Percentiles rank a stretch among this genome's conserved stretches.
These are phyloP conservation scores for Staphylotrichum tortipilum DNA, from an alignment of 495 filamentous ascomycete species.

Conservation along the genomic window DNA sequence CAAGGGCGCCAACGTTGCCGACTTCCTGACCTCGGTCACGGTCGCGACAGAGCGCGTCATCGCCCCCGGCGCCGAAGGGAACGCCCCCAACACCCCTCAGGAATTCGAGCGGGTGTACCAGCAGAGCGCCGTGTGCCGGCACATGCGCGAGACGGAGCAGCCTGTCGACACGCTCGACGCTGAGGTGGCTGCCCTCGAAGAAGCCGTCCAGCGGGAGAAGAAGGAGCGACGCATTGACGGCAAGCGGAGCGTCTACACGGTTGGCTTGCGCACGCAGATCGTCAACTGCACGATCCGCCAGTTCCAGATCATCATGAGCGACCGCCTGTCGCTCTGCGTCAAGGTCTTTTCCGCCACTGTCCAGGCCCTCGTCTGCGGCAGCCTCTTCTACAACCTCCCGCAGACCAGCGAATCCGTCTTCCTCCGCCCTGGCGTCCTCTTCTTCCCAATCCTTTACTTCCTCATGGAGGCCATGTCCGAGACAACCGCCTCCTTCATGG, in stretches of 20 bases:
- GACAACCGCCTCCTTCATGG: background rate
- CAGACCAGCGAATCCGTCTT: background rate
- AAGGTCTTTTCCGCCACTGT: background rate
- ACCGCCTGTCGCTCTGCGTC: conserved; percentile 1
- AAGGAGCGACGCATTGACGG: background rate
- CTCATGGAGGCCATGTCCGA: conserved; percentile 19
- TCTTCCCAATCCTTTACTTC: conserved; percentile 36
- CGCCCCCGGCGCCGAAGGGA: conserved; percentile 52
- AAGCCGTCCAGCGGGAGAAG: background rate
- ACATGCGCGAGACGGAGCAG: conserved; percentile 21
- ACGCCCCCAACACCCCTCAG: conserved; percentile 51
- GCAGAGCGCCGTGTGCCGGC: background rate
- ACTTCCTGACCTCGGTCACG: conserved; percentile 71
- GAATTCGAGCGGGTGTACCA: conserved; percentile 31
- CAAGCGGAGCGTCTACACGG: background rate
- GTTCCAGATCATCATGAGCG: conserved; percentile 1
- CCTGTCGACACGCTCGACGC: conserved; percentile 24
- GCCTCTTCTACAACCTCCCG: background rate
- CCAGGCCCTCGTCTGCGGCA: conserved; percentile 1
- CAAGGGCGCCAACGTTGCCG: conserved; percentile 59
- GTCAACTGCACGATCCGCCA: conserved; percentile 1
- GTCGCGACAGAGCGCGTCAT: conserved; percentile 61
- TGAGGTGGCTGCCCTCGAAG: background rate
- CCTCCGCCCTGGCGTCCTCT: conserved; percentile 16
- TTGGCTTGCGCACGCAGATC: background rate